Evolutionary conservation across 768 basidiomycete genomes (phyloP), one percentile per base, ranked within the genome.

Genomic region (Trametes punicea): DNA sequence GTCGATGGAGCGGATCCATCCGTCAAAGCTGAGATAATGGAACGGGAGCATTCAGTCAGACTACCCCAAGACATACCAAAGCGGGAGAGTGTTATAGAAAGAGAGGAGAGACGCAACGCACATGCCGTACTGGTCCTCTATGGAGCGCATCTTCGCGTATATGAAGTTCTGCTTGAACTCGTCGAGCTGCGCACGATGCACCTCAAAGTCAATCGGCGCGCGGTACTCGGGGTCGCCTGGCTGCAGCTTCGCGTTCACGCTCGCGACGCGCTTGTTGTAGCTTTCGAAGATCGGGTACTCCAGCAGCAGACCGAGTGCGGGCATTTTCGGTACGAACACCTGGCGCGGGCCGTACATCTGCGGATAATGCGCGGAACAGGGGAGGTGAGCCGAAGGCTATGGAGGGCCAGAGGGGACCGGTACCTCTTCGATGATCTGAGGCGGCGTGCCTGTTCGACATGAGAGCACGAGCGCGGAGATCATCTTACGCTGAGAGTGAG

Each of bases 241-340:
- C 41, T 80, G 68, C 29, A 84, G 69, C 54, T 80, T 81, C 50
- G 79, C 77, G 64, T 81, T 85, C 46, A 74, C 72, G 18, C 61
- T 66, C 3, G 62, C 69, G 61, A 88, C 77, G 55, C 78, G 79
- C 46, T 73, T 72, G 69, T 90, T 91, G 72, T 93, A 95, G 6
- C 81, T 82, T 46, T 85, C 81, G 62, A 90, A 93, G 51, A 92
- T 79, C 2, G 90, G 90, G 62, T 90, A 79, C 72, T 98, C 93
- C 23, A 99, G 82, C 21, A 99, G 75, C 4, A 99, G 80, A 11
- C 97, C 97, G 16, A 99, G 79, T 2, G 94, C 88, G 11, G 97
- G 97, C 76, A 98, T 96, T 74, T 96, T 98, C 16, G 97, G 97
- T 20, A 98, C 81, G 66, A 90, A 83, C 31, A 95, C 89, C 36